Base-by-base conservation (phyloP, 805 yeast species). In the Novakomyces olei region DNA sequence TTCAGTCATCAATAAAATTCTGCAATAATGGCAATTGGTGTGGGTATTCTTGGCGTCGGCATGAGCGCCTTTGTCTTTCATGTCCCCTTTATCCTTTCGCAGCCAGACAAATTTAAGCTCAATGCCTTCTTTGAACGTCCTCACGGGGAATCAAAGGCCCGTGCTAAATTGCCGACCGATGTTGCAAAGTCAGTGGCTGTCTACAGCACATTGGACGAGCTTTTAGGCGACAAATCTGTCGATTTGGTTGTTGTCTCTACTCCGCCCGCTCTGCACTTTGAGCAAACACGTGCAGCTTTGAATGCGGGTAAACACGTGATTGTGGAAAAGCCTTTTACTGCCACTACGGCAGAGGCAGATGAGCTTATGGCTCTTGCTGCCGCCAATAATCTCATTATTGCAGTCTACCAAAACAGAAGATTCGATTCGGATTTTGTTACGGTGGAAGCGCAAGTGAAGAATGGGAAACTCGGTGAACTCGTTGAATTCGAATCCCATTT, bases 301-400 rank as follows among this genome's bases (percentile, higher is more conserved):
- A 42, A 51, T 8, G 49, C 54, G 27, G 63, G 58, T 14, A 60
- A 61, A 36, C 63, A 65, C 45, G 67, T 65, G 15, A 45, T 67
- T 28, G 60, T 67, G 41, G 72, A 67, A 39, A 67, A 67, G 42
- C 67, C 72, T 10, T 46, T 64, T 36, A 57, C 67, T 2, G 54
- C 67, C 29, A 66, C 63, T 38, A 47, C 46, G 1, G 46, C 44
- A 18, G 69, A 67, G 34, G 55, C 66, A 8, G 39, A 47, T 16
- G 59, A 53, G 26, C 43, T 67, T 8, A 46, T 56, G 30, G 53
- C 44, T 1, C 50, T 57, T 30, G 74, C 74, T 4, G 50, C 51
- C 40, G 36, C 44, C 33, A 57, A 60, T 42, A 50, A 53, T 1
- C 41, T 56, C 31, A 63, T 61, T 38, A 48, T 68, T 6, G 27